Evolutionary conservation across 768 basidiomycete species (phyloP).

Genomic region (Rubroboletus pulcherrimus): DNA sequence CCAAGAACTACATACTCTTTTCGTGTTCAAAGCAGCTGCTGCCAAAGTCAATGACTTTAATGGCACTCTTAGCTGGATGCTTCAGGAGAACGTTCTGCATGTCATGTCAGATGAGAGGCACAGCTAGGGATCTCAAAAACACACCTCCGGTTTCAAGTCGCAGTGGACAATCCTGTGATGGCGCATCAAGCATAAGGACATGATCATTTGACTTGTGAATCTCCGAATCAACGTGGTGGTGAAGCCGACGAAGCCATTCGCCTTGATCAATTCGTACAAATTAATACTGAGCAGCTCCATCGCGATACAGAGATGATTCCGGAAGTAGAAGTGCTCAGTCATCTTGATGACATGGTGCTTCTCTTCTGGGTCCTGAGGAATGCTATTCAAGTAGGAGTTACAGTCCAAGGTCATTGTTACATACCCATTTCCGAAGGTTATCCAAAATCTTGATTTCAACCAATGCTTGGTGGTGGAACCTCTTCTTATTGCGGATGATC

Average conservation of each 20-base stretch:
- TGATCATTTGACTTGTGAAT: slow-evolving; percentile 93
- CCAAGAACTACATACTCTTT: slow-evolving; percentile 69
- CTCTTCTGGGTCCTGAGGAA: slow-evolving; percentile 87
- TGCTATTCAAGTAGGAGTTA: not conserved
- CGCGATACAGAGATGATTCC: slow-evolving; percentile 95
- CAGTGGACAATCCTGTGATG: slow-evolving; percentile 98
- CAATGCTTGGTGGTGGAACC: slow-evolving; percentile 96
- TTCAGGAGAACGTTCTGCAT: slow-evolving; percentile 86
- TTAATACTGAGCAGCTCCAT: slow-evolving; percentile 98
- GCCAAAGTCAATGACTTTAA: slow-evolving; percentile 99
- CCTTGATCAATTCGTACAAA: slow-evolving; percentile 98
- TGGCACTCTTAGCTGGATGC: slow-evolving; percentile 92
- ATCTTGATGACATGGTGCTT: slow-evolving; percentile 97
- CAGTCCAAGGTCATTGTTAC: slow-evolving; percentile 25
- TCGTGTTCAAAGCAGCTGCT: slow-evolving; percentile 98
- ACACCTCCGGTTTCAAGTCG: slow-evolving; percentile 95
- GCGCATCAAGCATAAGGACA: slow-evolving; percentile 88
- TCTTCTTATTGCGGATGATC: slow-evolving; percentile 98
- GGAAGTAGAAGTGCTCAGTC: slow-evolving; percentile 98
- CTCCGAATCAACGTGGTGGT: slow-evolving; percentile 91
- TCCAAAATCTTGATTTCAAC: slow-evolving; percentile 99
- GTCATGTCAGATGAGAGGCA: slow-evolving; percentile 1
- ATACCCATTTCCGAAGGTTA: slow-evolving; percentile 94
- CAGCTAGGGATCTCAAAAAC: slow-evolving; percentile 18
- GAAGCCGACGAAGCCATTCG: slow-evolving; percentile 98